phyloP scores from a whole-genome alignment of 192 early-diverging fungal species.

The Mortierella hygrophila region DNA sequence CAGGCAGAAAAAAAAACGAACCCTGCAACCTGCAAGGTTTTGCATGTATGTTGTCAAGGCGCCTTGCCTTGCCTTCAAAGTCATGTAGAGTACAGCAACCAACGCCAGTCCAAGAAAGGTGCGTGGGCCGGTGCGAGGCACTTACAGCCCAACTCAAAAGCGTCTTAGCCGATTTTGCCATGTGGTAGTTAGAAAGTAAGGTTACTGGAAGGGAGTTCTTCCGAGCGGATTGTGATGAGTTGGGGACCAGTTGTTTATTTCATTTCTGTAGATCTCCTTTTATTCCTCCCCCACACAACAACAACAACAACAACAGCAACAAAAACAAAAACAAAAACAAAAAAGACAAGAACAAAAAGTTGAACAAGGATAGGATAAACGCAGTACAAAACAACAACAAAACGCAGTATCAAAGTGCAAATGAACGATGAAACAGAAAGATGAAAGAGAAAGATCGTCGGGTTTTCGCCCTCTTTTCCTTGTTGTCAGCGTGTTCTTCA shows the following conservation, averaged over 20 bases:
- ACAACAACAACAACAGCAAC: background rate
- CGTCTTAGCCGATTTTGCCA: conserved; percentile 1
- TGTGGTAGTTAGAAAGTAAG: background rate
- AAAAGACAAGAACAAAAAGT: background rate
- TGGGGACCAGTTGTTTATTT: background rate
- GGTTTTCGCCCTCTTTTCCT: background rate
- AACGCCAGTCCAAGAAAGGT: background rate
- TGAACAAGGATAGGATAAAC: too few relatives aligned
- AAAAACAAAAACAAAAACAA: background rate
- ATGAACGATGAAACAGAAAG: background rate
- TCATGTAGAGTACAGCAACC: too few relatives aligned
- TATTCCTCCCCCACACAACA: background rate
- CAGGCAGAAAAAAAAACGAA: background rate
- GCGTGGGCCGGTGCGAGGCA: background rate
- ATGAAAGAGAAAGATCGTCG: background rate
- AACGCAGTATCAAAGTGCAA: background rate
- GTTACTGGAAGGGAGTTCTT: background rate
- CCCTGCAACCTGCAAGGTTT: background rate
- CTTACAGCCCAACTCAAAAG: background rate
- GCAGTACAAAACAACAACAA: background rate
- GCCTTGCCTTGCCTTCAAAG: too few relatives aligned
- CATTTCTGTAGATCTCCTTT: background rate
- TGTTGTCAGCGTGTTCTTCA: background rate
- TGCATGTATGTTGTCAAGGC: background rate
- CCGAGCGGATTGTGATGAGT: background rate